Base-by-base conservation (phyloP, 495 filamentous ascomycete species). In the Aspergillus baeticus region DNA sequence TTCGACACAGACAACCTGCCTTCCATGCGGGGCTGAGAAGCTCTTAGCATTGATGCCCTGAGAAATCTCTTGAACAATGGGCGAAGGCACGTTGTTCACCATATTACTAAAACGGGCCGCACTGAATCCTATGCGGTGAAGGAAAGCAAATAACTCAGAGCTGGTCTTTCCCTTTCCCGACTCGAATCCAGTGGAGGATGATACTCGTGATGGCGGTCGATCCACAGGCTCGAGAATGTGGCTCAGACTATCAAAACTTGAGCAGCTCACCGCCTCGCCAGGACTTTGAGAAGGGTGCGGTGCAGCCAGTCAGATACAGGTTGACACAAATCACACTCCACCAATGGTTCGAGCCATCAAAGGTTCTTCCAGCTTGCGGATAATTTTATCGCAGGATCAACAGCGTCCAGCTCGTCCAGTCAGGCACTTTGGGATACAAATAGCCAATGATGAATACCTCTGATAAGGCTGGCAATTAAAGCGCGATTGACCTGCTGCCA, bases 261-360 rank as follows among this genome's bases (percentile, higher is more conserved):
- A n/a, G n/a, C n/a, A n/a, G 23, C 50, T 44, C 35, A 56, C 54
- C 54, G 51, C 44, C 34, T 43, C 43, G 35, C n/a, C 13, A 36
- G n/a, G n/a, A n/a, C n/a, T n/a, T n/a, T n/a, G n/a, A n/a, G n/a
- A n/a, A n/a, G n/a, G 51, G 45, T 46, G 41, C 36, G 38, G 26
- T 60, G 62, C 63, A 62, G 63, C 67, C 62, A 56, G 54, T 55
- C 47, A 56, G 42, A 53, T 33, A 49, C 39, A 47, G 18, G 51
- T 54, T 60, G 59, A 62, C 60, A 57, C 63, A 60, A 54, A 51
- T 49, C 31, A 31, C 31, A 23, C 20, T 15, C 2, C 20, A 15
- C 21, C 36, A 23, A 50, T 26, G 47, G 47, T 3, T 38, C 47
- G 13, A 13, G 7, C 23, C 23, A 21, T 38, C 23, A 50, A 15